Percentiles rank a stretch among this genome's conserved stretches.
phyloP scores from a whole-genome alignment of 2,329 filamentous ascomycete species.

The Ceratocystiopsis minuta region DNA sequence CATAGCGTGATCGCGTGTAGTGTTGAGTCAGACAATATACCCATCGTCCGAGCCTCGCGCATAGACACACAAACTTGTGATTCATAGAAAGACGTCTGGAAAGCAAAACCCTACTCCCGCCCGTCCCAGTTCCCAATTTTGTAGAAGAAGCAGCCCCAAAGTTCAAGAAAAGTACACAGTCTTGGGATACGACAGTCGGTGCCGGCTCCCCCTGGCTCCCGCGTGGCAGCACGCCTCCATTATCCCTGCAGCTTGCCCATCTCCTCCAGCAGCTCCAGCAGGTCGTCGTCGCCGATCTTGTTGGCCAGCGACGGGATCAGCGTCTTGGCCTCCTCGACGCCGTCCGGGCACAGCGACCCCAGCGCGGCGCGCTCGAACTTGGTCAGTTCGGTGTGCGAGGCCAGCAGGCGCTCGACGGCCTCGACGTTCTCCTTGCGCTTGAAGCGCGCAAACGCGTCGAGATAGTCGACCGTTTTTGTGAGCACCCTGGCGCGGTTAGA shows the following conservation, averaged over 20 bases:
- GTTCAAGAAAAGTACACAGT: too few species aligned
- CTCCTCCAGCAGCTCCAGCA: conserved; percentile 79
- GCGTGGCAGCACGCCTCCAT: too few species aligned
- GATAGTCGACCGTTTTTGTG: conserved; percentile 76
- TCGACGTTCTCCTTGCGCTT: conserved; percentile 89
- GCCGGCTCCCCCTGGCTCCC: too few species aligned
- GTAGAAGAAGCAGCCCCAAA: too few species aligned
- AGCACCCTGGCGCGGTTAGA: conserved; percentile 40
- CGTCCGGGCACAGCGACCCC: conserved; percentile 80
- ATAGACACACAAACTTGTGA: too few species aligned
- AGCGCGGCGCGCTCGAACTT: conserved; percentile 89
- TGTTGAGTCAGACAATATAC: too few species aligned
- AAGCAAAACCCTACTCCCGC: too few species aligned
- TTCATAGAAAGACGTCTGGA: too few species aligned
- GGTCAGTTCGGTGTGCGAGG: conserved; percentile 60
- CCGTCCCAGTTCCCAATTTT: too few species aligned
- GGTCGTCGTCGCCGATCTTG: conserved; percentile 79
- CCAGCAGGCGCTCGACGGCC: conserved; percentile 76
- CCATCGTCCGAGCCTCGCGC: too few species aligned
- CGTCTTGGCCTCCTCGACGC: conserved; percentile 87
- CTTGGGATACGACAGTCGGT: too few species aligned
- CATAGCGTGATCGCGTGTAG: too few species aligned
- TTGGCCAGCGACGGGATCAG: conserved; percentile 75
- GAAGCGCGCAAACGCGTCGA: conserved; percentile 89
- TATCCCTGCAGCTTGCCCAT: conserved; percentile 55